These are phyloP conservation scores for Backusella luteola DNA, from an alignment of 192 early-diverging fungal species.

Conservation along the genomic window DNA sequence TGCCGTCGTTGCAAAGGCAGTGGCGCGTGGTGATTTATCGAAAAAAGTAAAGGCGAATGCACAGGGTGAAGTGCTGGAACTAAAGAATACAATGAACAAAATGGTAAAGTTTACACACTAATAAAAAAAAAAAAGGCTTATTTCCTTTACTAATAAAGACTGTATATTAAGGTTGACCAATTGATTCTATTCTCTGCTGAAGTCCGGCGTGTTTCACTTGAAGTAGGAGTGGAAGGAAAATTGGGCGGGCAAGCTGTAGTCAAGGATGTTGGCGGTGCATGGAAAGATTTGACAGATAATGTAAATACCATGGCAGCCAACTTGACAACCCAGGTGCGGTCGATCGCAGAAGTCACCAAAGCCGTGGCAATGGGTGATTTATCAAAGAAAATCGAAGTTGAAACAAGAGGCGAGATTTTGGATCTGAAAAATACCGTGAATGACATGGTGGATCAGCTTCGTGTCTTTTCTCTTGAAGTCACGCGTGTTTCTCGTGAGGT, in stretches of 20 bases:
- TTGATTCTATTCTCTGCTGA: slow-evolving; percentile 49
- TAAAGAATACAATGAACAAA: slow-evolving; percentile 56
- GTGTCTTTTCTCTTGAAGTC: slow-evolving; percentile 42
- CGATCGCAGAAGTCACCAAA: slow-evolving; percentile 60
- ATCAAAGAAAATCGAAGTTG: slow-evolving; percentile 56
- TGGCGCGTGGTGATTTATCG: slow-evolving; percentile 46
- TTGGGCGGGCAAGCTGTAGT: slow-evolving; percentile 61
- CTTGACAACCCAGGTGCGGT: slow-evolving; percentile 57
- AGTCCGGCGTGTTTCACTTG: slow-evolving; percentile 67
- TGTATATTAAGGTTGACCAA: slow-evolving; percentile 34
- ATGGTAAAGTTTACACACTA: slow-evolving; percentile 23
- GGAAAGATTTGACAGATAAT: slow-evolving; percentile 50
- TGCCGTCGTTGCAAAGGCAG: slow-evolving; percentile 49
- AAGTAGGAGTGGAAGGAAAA: slow-evolving; percentile 70
- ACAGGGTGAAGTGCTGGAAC: slow-evolving; percentile 51
- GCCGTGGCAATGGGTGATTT: slow-evolving; percentile 64
- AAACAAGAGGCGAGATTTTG: slow-evolving; percentile 62
- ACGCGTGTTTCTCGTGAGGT: slow-evolving; percentile 35
- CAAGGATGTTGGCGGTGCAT: slow-evolving; percentile 34
- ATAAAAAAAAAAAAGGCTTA: not conserved
- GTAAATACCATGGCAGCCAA: slow-evolving; percentile 54
- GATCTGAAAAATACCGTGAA: slow-evolving; percentile 70
- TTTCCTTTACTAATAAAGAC: not conserved
- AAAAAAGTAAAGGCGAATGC: slow-evolving; percentile 49
- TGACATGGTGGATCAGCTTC: slow-evolving; percentile 65